These are phyloP conservation scores for Eimeria brunetti DNA, from an alignment of 169 alveolate genomes.

Conservation along the genomic window DNA sequence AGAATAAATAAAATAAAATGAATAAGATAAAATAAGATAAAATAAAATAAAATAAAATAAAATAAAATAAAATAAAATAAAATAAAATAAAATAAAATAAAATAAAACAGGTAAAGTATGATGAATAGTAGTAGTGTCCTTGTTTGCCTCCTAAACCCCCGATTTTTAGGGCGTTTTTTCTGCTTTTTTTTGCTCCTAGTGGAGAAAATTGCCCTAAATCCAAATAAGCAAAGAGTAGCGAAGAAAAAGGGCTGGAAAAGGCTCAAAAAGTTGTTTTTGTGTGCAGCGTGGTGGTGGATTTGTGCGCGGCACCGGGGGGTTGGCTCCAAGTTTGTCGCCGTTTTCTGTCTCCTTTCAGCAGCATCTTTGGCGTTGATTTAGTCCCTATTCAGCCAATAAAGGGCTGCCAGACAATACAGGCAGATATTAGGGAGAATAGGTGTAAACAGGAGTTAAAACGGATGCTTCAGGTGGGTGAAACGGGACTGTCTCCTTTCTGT, in stretches of 20 bases:
- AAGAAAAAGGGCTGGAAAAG: too few relatives aligned
- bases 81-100: too few relatives aligned
- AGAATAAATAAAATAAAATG: too few relatives aligned
- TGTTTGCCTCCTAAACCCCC: background rate
- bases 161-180: background rate
- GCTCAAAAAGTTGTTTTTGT: constrained; percentile 79
- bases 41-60: too few relatives aligned
- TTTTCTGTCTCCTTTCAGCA: background rate
- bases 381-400: constrained; percentile 98
- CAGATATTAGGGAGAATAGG: constrained; percentile 96
- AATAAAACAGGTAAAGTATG: background rate
- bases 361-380: constrained; percentile 98
- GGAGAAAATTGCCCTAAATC: too few relatives aligned
- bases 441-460: constrained; percentile 81
- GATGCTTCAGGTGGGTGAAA: constrained; percentile 71
- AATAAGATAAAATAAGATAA: too few relatives aligned
- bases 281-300: constrained; percentile 93
- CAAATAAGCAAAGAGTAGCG: too few relatives aligned
- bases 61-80: too few relatives aligned
- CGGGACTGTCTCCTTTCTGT: background rate
- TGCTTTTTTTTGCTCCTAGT: background rate
- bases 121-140: background rate
- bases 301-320: constrained; percentile 99
- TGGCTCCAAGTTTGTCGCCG: constrained; percentile 97
- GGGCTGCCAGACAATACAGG: constrained; percentile 94